These are phyloP conservation scores for Gossypium longicalyx DNA, from an alignment of 345 rosid genomes.

Conservation along the genomic window DNA sequence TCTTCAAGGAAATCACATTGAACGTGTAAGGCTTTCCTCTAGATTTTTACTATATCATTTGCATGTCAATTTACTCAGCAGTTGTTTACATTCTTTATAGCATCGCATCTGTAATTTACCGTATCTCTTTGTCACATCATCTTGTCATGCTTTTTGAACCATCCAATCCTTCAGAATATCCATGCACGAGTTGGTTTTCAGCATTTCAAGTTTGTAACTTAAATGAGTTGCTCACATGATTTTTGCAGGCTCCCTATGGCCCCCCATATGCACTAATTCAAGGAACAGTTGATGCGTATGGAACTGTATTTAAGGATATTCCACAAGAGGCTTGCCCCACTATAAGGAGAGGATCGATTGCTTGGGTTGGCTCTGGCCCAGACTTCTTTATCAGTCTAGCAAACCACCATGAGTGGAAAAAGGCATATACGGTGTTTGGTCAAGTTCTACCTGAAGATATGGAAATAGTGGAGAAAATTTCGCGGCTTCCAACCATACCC, in stretches of 20 bases:
- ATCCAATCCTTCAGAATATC: not conserved
- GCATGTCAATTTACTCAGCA: not conserved
- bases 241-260: conserved; percentile 65
- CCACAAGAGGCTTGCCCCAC: conserved; percentile 65
- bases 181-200: not conserved
- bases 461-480: conserved; percentile 62
- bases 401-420: conserved; percentile 80
- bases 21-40: conserved; percentile 38
- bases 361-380: conserved; percentile 85
- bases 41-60: not conserved
- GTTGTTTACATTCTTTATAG: not conserved
- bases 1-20: conserved; percentile 65
- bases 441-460: conserved; percentile 78
- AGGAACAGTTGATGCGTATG: conserved; percentile 80
- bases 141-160: not conserved
- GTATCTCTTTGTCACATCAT: not conserved
- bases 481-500: conserved; percentile 55
- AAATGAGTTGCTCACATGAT: conserved; percentile 1
- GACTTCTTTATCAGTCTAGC: conserved; percentile 92
- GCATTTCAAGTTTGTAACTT: not conserved
- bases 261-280: conserved; percentile 89
- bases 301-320: conserved; percentile 47
- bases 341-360: conserved; percentile 76
- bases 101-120: not conserved
- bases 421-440: conserved; percentile 65